These are phyloP conservation scores for Pseudogymnoascus sp. DNA, from an alignment of 2,329 filamentous ascomycete genomes.

Conservation along the genomic window DNA sequence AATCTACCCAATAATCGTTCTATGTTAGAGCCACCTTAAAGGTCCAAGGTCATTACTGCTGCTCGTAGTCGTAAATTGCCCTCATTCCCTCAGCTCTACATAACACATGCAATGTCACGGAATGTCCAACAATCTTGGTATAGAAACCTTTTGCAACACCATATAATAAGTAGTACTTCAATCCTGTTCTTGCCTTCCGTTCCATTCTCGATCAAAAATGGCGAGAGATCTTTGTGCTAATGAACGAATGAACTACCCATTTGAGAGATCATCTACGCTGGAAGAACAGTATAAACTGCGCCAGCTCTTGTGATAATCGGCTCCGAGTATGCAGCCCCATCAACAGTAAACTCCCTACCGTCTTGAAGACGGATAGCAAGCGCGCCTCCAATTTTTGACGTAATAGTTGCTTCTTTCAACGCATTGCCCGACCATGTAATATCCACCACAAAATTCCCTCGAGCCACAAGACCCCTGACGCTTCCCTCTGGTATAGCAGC, in stretches of 20 bases:
- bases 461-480: slow-evolving; percentile 16
- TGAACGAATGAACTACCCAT: neutral
- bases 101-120: too few relatives aligned
- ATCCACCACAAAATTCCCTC: slow-evolving; percentile 15
- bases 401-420: neutral
- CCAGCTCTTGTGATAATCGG: neutral
- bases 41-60: too few relatives aligned
- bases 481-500: slow-evolving; percentile 13
- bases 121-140: too few relatives aligned
- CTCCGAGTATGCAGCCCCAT: neutral
- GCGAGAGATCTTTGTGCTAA: neutral
- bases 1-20: neutral
- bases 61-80: too few relatives aligned
- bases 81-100: too few relatives aligned
- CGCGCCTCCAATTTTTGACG: neutral
- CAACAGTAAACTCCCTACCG: neutral
- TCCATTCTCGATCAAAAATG: neutral
- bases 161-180: neutral
- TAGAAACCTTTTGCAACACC: neutral
- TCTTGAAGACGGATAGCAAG: neutral
- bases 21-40: too few relatives aligned
- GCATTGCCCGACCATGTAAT: slow-evolving; percentile 13
- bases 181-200: neutral
- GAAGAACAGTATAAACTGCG: neutral
- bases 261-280: neutral